A percentile compares a stretch with the other conserved stretches of the same genome.
These are phyloP conservation scores for Myriosclerotinia duriaeana DNA, from an alignment of 2,329 filamentous ascomycete species.

Conservation along the genomic window DNA sequence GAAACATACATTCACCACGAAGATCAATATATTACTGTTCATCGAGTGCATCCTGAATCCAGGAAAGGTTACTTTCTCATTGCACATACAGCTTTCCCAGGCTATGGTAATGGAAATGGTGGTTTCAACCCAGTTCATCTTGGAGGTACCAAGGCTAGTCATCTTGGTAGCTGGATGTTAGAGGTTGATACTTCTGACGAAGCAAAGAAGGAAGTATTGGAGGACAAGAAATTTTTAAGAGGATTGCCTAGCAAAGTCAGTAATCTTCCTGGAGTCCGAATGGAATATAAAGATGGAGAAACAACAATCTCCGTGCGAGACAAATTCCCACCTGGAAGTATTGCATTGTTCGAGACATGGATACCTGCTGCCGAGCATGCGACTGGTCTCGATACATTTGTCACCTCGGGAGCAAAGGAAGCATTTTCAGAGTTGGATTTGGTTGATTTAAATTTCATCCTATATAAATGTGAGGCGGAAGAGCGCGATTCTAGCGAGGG, in stretches of 20 bases:
- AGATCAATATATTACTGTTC: constrained; percentile 92
- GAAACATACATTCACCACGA: constrained; percentile 98
- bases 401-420: constrained; percentile 75
- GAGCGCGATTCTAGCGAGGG: constrained; percentile 77
- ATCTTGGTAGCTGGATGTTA: constrained; percentile 87
- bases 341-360: constrained; percentile 94
- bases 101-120: constrained; percentile 81
- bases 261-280: constrained; percentile 69
- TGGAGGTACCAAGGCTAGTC: constrained; percentile 77
- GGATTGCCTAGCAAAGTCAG: constrained; percentile 83
- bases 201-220: constrained; percentile 60
- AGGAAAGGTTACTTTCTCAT: constrained; percentile 94
- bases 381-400: constrained; percentile 78
- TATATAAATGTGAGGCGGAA: constrained; percentile 91
- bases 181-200: constrained; percentile 80
- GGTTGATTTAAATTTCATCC: constrained; percentile 83
- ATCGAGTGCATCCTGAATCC: constrained; percentile 88
- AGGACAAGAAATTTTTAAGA: constrained; percentile 69
- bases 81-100: constrained; percentile 92
- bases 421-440: constrained; percentile 76
- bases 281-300: constrained; percentile 70
- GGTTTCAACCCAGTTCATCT: constrained; percentile 77
- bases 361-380: constrained; percentile 85
- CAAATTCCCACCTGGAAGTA: constrained; percentile 87
- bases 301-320: constrained; percentile 79